Percentiles rank a stretch among this genome's conserved stretches.
Conservation (phyloP, 305 asterid genomes). For the Fraxinus baroniana region DNA sequence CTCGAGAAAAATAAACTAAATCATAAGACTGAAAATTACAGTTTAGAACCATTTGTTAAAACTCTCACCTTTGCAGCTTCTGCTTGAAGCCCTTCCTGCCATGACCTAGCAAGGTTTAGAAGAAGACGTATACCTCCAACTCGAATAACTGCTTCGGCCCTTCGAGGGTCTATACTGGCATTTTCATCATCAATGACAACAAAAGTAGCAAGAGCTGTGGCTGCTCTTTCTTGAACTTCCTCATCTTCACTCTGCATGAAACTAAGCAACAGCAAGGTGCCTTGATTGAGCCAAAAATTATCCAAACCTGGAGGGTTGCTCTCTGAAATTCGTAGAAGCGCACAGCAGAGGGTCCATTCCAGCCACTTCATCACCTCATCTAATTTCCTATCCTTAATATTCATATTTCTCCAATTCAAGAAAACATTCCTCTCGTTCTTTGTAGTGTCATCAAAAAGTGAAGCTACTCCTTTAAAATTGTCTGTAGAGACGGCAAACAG, state of each 20-base stretch:
- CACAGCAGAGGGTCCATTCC: constrained; percentile 71
- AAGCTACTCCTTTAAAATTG: constrained; percentile 58
- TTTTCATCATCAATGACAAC: constrained; percentile 83
- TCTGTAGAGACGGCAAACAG: constrained; percentile 58
- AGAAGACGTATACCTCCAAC: constrained; percentile 72
- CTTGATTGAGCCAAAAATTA: constrained; percentile 84
- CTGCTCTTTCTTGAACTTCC: constrained; percentile 95
- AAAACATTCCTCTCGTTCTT: constrained; percentile 51
- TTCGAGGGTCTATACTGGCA: constrained; percentile 65
- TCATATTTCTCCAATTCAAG: constrained; percentile 50
- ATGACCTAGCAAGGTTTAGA: constrained; percentile 73
- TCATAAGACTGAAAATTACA: neutral
- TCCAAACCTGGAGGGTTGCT: constrained; percentile 75
- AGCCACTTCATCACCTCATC: constrained; percentile 73
- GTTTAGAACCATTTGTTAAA: constrained; percentile 12
- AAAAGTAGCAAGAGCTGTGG: constrained; percentile 80
- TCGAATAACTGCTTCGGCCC: constrained; percentile 83
- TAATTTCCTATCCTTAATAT: constrained; percentile 40
- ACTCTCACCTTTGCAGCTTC: constrained; percentile 82
- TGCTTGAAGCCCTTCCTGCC: constrained; percentile 86
- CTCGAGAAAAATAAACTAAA: neutral
- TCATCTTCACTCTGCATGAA: constrained; percentile 76
- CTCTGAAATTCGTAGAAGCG: constrained; percentile 87
- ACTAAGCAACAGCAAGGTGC: constrained; percentile 63
- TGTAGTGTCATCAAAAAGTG: constrained; percentile 56